These are phyloP conservation scores for Backusella luteola DNA, from an alignment of 192 early-diverging fungal species.

Conservation along the genomic window DNA sequence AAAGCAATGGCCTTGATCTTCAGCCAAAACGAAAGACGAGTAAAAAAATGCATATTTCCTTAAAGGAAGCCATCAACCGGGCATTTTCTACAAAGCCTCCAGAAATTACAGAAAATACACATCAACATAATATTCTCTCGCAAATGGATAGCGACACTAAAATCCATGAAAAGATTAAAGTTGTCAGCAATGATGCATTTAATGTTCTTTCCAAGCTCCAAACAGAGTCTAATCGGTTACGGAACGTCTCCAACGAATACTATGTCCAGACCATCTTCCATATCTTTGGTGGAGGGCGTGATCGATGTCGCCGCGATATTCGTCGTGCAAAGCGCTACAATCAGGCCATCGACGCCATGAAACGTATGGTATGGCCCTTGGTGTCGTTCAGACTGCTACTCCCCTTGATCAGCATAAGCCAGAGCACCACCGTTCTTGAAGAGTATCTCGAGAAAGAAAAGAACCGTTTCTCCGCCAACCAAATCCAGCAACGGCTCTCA, in stretches of 20 bases:
- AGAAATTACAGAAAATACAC: neutral
- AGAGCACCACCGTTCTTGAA: neutral
- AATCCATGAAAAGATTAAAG: neutral
- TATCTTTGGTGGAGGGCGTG: conserved; percentile 1
- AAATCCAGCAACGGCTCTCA: neutral
- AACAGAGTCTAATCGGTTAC: conserved; percentile 9
- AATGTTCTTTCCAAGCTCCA: conserved; percentile 1
- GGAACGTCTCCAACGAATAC: conserved; percentile 14
- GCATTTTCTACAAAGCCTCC: conserved; percentile 4
- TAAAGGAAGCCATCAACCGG: neutral
- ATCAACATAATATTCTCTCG: neutral
- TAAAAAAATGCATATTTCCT: neutral
- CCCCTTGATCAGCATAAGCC: neutral
- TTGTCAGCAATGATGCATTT: conserved; percentile 4
- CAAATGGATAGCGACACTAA: neutral
- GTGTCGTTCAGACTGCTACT: conserved; percentile 8
- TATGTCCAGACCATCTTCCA: conserved; percentile 9
- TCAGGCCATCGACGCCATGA: conserved; percentile 12
- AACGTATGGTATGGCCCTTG: neutral
- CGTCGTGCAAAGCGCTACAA: conserved; percentile 16
- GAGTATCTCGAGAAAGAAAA: neutral
- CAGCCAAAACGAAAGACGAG: neutral
- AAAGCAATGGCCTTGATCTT: neutral
- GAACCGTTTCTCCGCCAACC: no score
- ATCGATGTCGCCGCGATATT: neutral